Percentiles rank a stretch among this genome's conserved stretches.
phyloP scores from a whole-genome alignment of 1,139 yeast genomes.

The Meyerozyma smithsonii region DNA sequence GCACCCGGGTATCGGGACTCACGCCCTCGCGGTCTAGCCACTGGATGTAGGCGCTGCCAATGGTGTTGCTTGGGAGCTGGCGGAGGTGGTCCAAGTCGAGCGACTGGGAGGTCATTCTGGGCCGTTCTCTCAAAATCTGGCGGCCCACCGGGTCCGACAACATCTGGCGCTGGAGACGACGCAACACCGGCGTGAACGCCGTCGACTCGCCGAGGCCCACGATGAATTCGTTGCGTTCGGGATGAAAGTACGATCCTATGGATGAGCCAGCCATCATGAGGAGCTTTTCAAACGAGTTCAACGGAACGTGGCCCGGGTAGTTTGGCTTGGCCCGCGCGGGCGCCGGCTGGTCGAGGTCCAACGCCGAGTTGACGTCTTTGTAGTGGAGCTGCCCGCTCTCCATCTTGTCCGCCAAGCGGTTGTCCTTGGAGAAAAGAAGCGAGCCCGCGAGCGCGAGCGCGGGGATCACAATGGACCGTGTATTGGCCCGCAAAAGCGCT shows the following conservation, averaged over 20 bases:
- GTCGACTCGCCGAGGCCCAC: slow-evolving; percentile 96
- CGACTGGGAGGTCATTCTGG: slow-evolving; percentile 73
- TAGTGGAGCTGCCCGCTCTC: slow-evolving; percentile 50
- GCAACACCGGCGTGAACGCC: slow-evolving; percentile 66
- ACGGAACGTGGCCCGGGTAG: slow-evolving; percentile 81
- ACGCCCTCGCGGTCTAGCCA: slow-evolving; percentile 90
- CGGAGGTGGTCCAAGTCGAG: slow-evolving; percentile 61
- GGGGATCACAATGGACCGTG: slow-evolving; percentile 11
- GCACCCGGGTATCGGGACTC: slow-evolving; percentile 88
- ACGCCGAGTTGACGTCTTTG: slow-evolving; percentile 28
- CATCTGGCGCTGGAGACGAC: slow-evolving; percentile 65
- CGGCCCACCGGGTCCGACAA: slow-evolving; percentile 72
- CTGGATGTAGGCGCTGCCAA: slow-evolving; percentile 72
- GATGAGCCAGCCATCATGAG: slow-evolving; percentile 72
- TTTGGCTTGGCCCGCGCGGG: slow-evolving; percentile 42
- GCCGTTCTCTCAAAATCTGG: slow-evolving; percentile 69
- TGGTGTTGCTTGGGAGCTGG: slow-evolving; percentile 59
- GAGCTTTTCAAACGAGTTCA: slow-evolving; percentile 57
- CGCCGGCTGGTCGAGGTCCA: slow-evolving; percentile 23
- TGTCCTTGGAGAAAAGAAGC: slow-evolving; percentile 41
- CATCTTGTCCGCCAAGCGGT: slow-evolving; percentile 54
- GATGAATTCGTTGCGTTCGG: slow-evolving; percentile 72
- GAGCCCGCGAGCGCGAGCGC: slow-evolving; percentile 16
- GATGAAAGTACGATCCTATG: slow-evolving; percentile 78
- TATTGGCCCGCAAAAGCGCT: neutral